Conservation (phyloP, 1,139 yeast genomes). For the Magnusiomyces ingens region DNA sequence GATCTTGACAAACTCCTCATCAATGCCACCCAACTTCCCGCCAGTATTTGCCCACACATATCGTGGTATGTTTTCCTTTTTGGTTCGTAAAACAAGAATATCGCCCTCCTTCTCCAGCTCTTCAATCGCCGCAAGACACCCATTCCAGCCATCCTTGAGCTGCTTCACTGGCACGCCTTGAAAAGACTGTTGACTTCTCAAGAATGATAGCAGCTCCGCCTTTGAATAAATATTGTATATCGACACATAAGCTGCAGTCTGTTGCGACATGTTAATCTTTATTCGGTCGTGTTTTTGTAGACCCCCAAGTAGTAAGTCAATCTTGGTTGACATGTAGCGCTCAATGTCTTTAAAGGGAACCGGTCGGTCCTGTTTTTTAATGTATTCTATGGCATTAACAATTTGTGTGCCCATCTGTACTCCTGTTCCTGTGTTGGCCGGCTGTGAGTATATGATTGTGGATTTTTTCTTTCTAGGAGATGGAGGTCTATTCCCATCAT, state of each 20-base stretch:
- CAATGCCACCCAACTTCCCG: slow-evolving; percentile 66
- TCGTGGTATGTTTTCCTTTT: slow-evolving; percentile 87
- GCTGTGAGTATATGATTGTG: slow-evolving; percentile 31
- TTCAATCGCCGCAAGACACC: slow-evolving; percentile 72
- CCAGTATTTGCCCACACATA: slow-evolving; percentile 86
- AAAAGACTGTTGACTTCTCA: slow-evolving; percentile 78
- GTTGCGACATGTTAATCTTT: slow-evolving; percentile 35
- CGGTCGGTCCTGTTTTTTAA: slow-evolving; percentile 61
- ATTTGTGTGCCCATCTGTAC: slow-evolving; percentile 75
- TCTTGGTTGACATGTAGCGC: slow-evolving; percentile 44
- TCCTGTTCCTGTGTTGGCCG: slow-evolving; percentile 38
- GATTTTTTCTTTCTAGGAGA: slow-evolving; percentile 29
- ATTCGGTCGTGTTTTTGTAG: slow-evolving; percentile 72
- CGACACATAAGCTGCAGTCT: slow-evolving; percentile 79
- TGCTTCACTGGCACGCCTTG: slow-evolving; percentile 86
- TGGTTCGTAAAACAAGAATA: slow-evolving; percentile 76
- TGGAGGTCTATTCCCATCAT: slow-evolving; percentile 18
- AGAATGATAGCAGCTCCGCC: slow-evolving; percentile 65
- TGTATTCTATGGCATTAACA: slow-evolving; percentile 82
- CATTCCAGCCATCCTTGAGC: slow-evolving; percentile 93
- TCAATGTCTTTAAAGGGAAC: slow-evolving; percentile 57
- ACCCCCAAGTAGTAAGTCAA: slow-evolving; percentile 49
- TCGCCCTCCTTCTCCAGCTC: slow-evolving; percentile 70
- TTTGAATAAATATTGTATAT: slow-evolving; percentile 79
- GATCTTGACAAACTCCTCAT: slow-evolving; percentile 72